A percentile compares a stretch with the other conserved stretches of the same genome.
These are phyloP conservation scores for Quambalaria eucalypti DNA, from an alignment of 1,284 basidiomycete species.

Conservation along the genomic window DNA sequence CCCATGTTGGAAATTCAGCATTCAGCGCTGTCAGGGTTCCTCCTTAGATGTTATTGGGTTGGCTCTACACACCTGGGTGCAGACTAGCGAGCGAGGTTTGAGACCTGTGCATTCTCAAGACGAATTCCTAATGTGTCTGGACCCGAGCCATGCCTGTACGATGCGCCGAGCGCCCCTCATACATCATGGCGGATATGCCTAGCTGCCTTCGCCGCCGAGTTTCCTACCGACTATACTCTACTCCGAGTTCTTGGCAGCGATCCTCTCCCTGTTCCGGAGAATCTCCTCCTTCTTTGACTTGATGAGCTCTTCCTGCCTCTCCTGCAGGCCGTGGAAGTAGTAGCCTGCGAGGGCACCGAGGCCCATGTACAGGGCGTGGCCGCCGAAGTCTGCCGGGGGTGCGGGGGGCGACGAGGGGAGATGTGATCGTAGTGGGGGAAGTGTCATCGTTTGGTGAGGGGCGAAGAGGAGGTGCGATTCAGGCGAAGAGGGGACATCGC, in stretches of 20 bases:
- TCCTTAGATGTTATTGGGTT: no score
- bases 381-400: slow-evolving; percentile 32
- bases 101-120: no score
- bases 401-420: neutral
- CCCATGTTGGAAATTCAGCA: no score
- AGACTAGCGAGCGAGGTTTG: no score
- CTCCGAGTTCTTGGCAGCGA: neutral
- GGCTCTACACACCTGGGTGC: no score
- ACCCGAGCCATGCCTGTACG: no score
- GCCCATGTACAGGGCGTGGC: slow-evolving; percentile 35
- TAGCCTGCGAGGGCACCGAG: slow-evolving; percentile 40
- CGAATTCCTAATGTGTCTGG: no score
- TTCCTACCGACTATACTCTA: no score
- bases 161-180: no score
- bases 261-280: slow-evolving; percentile 21
- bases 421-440: neutral
- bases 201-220: no score
- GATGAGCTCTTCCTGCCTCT: slow-evolving; percentile 28
- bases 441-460: neutral
- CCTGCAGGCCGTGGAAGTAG: slow-evolving; percentile 42
- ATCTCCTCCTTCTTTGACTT: slow-evolving; percentile 40
- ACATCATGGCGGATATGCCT: no score
- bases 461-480: neutral
- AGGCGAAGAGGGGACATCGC: neutral
- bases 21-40: no score